These are phyloP conservation scores for Amylocarpus encephaloides DNA, from an alignment of 2,329 filamentous ascomycete genomes.

Conservation along the genomic window DNA sequence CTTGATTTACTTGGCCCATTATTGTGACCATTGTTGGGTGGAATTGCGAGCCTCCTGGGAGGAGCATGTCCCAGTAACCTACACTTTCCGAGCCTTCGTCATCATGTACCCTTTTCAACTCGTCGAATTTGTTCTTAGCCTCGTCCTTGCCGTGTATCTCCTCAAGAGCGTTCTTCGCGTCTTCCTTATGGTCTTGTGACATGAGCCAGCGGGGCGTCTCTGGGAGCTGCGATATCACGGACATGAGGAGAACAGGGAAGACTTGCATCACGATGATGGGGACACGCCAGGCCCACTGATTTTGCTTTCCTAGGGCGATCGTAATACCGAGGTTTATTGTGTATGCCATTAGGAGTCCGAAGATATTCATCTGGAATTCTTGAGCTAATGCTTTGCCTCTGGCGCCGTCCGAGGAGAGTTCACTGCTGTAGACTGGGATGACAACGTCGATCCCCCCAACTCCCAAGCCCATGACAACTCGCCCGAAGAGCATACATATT, in stretches of 20 bases:
- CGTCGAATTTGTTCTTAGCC: constrained; percentile 42
- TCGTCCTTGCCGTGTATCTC: constrained; percentile 45
- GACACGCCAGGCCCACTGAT: constrained; percentile 55
- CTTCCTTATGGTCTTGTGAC: constrained; percentile 42
- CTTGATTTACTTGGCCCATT: constrained; percentile 58
- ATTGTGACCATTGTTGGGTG: constrained; percentile 55
- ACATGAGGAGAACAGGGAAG: constrained; percentile 48
- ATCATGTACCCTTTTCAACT: constrained; percentile 44
- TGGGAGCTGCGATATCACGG: constrained; percentile 46
- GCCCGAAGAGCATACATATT: constrained; percentile 30
- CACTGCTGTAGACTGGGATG: constrained; percentile 53
- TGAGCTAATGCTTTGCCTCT: constrained; percentile 53
- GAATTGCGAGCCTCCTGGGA: constrained; percentile 47
- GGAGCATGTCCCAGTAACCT: constrained; percentile 52
- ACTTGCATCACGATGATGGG: constrained; percentile 57
- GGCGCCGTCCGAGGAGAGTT: constrained; percentile 49
- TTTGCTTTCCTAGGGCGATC: constrained; percentile 45
- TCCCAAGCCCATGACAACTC: constrained; percentile 47
- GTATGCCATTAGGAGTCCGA: constrained; percentile 55
- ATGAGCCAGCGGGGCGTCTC: constrained; percentile 54
- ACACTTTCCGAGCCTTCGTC: constrained; percentile 42
- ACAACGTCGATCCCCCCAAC: constrained; percentile 56
- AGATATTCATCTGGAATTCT: constrained; percentile 60
- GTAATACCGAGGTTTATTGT: constrained; percentile 52
- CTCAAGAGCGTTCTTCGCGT: constrained; percentile 43